These are phyloP conservation scores for Turnera subulata DNA, from an alignment of 345 rosid genomes.

Conservation along the genomic window DNA sequence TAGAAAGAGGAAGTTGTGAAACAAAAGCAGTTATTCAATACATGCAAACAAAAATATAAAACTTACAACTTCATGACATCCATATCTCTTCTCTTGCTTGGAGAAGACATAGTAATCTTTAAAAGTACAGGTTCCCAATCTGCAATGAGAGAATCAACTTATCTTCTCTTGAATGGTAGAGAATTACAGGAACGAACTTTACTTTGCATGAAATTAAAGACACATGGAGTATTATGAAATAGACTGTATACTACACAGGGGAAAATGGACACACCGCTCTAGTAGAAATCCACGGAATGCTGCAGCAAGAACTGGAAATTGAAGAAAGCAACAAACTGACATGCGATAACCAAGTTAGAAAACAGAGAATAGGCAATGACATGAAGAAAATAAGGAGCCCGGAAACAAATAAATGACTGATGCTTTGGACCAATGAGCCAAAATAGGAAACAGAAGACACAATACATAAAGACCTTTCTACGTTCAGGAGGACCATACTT, in stretches of 20 bases:
- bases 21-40: background rate
- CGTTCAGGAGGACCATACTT: no score
- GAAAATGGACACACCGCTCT: background rate
- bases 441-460: no score
- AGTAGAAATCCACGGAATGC: background rate
- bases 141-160: background rate
- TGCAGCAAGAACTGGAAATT: background rate
- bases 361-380: no score
- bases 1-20: background rate
- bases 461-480: no score
- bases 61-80: constrained; percentile 61
- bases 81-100: constrained; percentile 60
- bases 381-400: no score
- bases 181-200: no score
- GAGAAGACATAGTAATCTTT: constrained; percentile 40
- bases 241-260: background rate
- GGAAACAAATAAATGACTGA: no score
- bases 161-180: background rate
- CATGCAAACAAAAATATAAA: constrained; percentile 1
- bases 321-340: background rate
- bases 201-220: no score
- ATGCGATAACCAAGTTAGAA: no score
- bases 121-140: constrained; percentile 4
- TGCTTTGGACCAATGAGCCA: no score
- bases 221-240: no score